These are phyloP conservation scores for Candida railenensis DNA, from an alignment of 805 yeast species.

Conservation along the genomic window DNA sequence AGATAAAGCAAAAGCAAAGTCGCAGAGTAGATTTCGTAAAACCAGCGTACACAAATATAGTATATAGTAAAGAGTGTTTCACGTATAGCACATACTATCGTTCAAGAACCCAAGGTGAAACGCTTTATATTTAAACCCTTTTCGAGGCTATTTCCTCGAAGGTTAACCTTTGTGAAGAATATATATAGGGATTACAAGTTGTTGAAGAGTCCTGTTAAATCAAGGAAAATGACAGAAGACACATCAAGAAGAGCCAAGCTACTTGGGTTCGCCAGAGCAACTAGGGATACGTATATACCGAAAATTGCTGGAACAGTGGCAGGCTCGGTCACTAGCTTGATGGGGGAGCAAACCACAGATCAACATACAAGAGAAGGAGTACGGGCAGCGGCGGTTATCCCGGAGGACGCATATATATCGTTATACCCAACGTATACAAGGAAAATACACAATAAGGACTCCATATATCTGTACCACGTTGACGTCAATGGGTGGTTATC, in stretches of 20 bases:
- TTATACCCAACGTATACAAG: slow-evolving; percentile 58
- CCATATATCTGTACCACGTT: slow-evolving; percentile 34
- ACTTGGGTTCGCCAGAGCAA: slow-evolving; percentile 50
- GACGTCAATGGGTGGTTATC: slow-evolving; percentile 73
- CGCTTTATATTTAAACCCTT: slow-evolving; percentile 18
- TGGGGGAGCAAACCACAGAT: background rate
- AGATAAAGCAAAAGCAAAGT: background rate
- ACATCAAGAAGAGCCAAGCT: slow-evolving; percentile 45
- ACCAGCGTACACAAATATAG: too few relatives aligned
- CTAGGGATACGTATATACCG: slow-evolving; percentile 60
- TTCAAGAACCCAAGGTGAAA: slow-evolving; percentile 10
- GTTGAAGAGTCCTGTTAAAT: slow-evolving; percentile 9
- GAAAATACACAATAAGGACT: slow-evolving; percentile 9
- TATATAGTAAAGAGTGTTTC: too few relatives aligned
- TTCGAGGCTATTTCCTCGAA: slow-evolving; percentile 12
- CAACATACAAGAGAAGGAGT: background rate
- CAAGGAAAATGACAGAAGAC: background rate
- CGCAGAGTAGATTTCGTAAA: too few relatives aligned
- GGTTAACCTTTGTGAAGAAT: slow-evolving; percentile 18
- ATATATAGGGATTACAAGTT: slow-evolving; percentile 31
- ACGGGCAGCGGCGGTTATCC: slow-evolving; percentile 22
- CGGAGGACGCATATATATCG: slow-evolving; percentile 59
- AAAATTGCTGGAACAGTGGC: slow-evolving; percentile 44
- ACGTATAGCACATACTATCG: too few relatives aligned
- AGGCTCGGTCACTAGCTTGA: slow-evolving; percentile 38